Conservation (phyloP, 352 stramenopile species). For the Phytophthora citricola region DNA sequence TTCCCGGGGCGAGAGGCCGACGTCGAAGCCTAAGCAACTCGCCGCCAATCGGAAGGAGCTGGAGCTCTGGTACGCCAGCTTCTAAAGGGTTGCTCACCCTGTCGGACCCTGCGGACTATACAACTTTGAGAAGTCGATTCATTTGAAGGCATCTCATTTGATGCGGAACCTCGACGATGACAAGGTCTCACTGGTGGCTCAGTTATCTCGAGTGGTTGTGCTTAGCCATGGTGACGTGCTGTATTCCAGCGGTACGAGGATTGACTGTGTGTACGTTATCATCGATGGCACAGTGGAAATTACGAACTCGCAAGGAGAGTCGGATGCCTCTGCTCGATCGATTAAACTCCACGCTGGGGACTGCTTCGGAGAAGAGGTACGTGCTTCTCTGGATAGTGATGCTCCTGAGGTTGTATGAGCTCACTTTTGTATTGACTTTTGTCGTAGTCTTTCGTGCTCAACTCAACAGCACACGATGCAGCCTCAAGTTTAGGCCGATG, state of each 20-base stretch:
- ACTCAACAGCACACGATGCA: constrained; percentile 50
- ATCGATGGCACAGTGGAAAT: constrained; percentile 79
- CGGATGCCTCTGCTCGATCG: constrained; percentile 16
- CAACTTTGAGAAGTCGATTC: constrained; percentile 87
- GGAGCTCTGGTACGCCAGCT: constrained; percentile 27
- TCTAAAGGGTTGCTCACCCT: constrained; percentile 45
- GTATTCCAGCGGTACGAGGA: constrained; percentile 50
- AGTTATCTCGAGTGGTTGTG: constrained; percentile 70
- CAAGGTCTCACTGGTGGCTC: constrained; percentile 80
- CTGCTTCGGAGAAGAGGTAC: constrained; percentile 87
- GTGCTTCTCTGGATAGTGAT: neutral
- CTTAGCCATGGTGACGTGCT: constrained; percentile 66
- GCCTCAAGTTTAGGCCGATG: constrained; percentile 56
- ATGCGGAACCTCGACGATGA: constrained; percentile 88
- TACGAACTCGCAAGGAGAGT: constrained; percentile 17
- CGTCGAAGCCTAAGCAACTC: constrained; percentile 52
- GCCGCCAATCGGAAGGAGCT: constrained; percentile 32
- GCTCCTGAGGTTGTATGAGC: neutral
- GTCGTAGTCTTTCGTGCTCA: constrained; percentile 73
- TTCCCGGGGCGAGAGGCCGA: constrained; percentile 39
- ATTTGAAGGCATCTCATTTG: constrained; percentile 83
- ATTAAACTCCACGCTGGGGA: constrained; percentile 71
- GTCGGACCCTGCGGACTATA: constrained; percentile 65
- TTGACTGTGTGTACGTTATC: constrained; percentile 68
- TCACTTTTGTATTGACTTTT: constrained; percentile 12